Evolutionary conservation across 805 yeast species (phyloP).

Genomic region (Ogataea angusta): DNA sequence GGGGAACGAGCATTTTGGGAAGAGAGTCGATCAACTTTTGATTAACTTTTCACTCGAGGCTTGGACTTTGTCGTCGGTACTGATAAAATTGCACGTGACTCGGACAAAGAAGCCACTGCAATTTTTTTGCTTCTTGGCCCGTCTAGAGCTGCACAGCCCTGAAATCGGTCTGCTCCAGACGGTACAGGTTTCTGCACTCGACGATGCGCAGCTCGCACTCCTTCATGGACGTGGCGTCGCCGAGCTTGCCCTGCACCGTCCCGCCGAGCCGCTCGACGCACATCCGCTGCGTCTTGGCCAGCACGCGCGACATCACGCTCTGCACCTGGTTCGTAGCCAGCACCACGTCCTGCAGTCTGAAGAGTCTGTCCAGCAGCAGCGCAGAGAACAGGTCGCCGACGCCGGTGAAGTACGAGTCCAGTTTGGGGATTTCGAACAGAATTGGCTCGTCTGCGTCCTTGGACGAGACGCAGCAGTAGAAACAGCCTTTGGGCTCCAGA

Average conservation of each 20-base stretch:
- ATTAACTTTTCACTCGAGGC: background rate
- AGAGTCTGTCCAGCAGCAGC: slow-evolving; percentile 61
- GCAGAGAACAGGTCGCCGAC: slow-evolving; percentile 93
- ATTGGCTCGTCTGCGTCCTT: slow-evolving; percentile 18
- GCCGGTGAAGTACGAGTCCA: slow-evolving; percentile 86
- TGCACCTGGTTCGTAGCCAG: slow-evolving; percentile 52
- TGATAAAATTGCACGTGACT: slow-evolving; percentile 15
- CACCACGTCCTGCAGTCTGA: slow-evolving; percentile 26
- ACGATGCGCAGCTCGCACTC: slow-evolving; percentile 70
- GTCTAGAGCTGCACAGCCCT: slow-evolving; percentile 1
- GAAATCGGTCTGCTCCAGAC: slow-evolving; percentile 8
- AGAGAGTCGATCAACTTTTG: slow-evolving; percentile 1
- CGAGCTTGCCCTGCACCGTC: slow-evolving; percentile 47
- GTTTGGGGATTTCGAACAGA: slow-evolving; percentile 52
- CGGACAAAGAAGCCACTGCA: background rate
- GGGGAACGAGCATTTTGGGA: slow-evolving; percentile 45
- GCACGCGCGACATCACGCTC: slow-evolving; percentile 51
- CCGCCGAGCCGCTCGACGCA: slow-evolving; percentile 37
- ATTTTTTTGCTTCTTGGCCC: too few species aligned
- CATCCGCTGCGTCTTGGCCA: slow-evolving; percentile 43
- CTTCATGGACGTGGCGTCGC: slow-evolving; percentile 59
- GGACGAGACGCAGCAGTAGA: slow-evolving; percentile 47
- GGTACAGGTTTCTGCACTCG: slow-evolving; percentile 46
- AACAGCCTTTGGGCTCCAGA: slow-evolving; percentile 16
- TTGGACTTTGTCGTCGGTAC: background rate